These are phyloP conservation scores for Lomentospora prolificans DNA, from an alignment of 2,329 filamentous ascomycete genomes.

Conservation along the genomic window DNA sequence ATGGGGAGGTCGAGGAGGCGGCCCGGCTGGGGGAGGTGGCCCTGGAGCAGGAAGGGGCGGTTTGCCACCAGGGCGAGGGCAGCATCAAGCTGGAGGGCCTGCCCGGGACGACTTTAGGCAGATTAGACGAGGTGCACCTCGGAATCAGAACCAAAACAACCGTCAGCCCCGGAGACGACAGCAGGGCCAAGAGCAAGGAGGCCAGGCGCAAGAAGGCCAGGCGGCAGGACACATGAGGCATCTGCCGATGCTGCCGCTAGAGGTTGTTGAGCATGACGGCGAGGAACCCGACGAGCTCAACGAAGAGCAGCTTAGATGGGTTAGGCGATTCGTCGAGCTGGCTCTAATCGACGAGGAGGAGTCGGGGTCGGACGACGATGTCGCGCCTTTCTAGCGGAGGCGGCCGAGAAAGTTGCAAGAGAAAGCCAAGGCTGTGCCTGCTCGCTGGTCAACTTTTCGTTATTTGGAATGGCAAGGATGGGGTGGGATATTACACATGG, in stretches of 20 bases:
- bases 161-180: slow-evolving; percentile 14
- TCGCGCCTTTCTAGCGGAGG: not conserved
- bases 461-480: not conserved
- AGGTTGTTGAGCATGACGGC: not conserved
- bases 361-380: slow-evolving; percentile 30
- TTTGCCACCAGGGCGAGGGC: not conserved
- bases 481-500: not conserved
- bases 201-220: not conserved
- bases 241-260: not conserved
- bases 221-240: not conserved
- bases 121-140: not conserved
- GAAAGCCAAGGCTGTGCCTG: too few species aligned
- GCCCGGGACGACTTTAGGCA: slow-evolving; percentile 1
- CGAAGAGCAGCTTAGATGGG: slow-evolving; percentile 39
- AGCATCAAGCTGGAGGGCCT: not conserved
- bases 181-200: not conserved
- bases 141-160: slow-evolving; percentile 2
- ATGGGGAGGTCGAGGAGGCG: not conserved
- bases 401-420: not conserved
- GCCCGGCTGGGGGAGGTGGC: not conserved
- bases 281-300: slow-evolving; percentile 24
- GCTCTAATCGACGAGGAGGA: slow-evolving; percentile 45
- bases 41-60: not conserved
- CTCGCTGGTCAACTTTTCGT: too few species aligned
- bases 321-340: slow-evolving; percentile 43